Evolutionary conservation across 2,329 filamentous ascomycete genomes (phyloP).

Genomic region (Hymenoscyphus fructigenus): DNA sequence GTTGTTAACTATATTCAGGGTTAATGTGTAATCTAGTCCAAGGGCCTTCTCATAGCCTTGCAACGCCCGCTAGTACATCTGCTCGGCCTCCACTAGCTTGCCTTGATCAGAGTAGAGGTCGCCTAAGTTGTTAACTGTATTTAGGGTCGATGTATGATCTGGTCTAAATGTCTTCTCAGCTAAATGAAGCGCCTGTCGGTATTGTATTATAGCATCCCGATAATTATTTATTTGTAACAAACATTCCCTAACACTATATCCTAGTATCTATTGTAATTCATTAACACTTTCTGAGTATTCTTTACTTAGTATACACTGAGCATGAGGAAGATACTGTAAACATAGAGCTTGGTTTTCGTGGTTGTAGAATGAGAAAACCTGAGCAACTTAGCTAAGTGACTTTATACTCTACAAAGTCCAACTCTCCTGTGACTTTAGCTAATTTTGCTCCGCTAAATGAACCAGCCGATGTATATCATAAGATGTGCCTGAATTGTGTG

Average conservation of each 20-base stretch:
- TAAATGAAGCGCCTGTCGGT: conserved; percentile 1
- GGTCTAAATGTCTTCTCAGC: not conserved
- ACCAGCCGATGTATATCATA: conserved; percentile 17
- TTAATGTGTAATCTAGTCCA: too few species aligned
- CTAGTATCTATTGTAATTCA: not conserved
- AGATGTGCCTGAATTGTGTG: conserved; percentile 5
- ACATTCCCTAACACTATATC: not conserved
- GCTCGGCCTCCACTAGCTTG: too few species aligned
- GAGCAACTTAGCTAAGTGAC: not conserved
- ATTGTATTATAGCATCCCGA: not conserved
- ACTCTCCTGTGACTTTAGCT: conserved; percentile 1
- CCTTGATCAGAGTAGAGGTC: not conserved
- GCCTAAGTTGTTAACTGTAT: not conserved
- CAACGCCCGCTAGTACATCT: too few species aligned
- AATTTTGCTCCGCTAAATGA: conserved; percentile 9
- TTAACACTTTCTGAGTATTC: not conserved
- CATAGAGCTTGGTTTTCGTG: not conserved
- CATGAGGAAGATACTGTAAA: not conserved
- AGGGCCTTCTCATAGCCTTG: too few species aligned
- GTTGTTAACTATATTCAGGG: too few species aligned
- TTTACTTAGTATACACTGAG: not conserved
- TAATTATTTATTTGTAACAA: not conserved
- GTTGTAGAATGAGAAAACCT: not conserved
- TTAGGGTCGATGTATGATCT: not conserved
- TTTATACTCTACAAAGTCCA: conserved; percentile 5